phyloP scores from a whole-genome alignment of 2,329 filamentous ascomycete species.

The Diaporthe sp. region DNA sequence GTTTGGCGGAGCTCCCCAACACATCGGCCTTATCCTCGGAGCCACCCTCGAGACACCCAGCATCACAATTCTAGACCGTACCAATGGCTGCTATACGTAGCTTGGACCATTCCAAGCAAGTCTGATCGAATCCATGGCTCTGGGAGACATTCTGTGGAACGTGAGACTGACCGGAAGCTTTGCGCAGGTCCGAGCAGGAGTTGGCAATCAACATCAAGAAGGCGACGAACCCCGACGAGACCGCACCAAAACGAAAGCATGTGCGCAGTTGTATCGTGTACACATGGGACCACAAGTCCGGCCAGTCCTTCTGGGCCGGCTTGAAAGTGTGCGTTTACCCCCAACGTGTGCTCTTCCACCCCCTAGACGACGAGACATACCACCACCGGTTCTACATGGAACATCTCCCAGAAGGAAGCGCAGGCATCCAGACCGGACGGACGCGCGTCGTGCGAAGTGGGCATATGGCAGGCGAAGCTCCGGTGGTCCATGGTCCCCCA shows the following conservation, averaged over 20 bases:
- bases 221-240: conserved; percentile 77
- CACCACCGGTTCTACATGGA: not conserved
- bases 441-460: not conserved
- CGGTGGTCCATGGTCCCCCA: not conserved
- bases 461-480: not conserved
- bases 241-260: conserved; percentile 86
- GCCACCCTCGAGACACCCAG: not conserved
- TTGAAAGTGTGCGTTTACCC: conserved; percentile 84
- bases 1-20: not conserved
- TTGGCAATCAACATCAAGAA: conserved; percentile 79
- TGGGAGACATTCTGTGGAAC: not conserved
- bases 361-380: not conserved
- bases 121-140: not conserved
- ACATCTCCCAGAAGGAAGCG: not conserved
- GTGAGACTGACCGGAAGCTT: not conserved
- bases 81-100: not conserved
- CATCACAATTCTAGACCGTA: not conserved
- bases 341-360: conserved; percentile 17
- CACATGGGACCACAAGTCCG: conserved; percentile 99
- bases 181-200: conserved; percentile 74
- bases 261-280: conserved; percentile 98
- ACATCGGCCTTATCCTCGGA: not conserved
- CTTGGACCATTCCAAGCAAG: not conserved
- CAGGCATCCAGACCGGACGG: not conserved
- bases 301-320: conserved; percentile 93